Evolutionary conservation across 2,329 filamentous ascomycete species (phyloP), one percentile per base, ranked within the genome.

Genomic region (Plectosphaerella sp.): DNA sequence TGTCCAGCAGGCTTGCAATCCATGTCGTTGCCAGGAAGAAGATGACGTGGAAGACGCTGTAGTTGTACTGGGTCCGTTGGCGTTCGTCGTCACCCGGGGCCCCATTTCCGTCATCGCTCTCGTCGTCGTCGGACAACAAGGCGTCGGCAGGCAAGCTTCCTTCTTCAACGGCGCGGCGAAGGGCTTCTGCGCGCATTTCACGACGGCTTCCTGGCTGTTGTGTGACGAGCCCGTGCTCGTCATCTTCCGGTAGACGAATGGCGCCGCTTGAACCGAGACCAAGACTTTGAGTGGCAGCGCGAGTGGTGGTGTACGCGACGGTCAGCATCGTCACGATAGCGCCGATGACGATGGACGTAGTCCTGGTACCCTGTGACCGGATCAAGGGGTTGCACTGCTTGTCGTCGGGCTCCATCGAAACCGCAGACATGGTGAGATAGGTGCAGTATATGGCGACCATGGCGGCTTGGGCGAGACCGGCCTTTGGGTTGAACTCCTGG

Each of bases 361-460:
- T 95, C 56, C 94, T 84, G 10, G 93, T 94, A 54, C 90, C 91
- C 56, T 89, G 88, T 8, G 91, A 92, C 50, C 83, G 85, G 55
- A 97, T 79, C 33, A 99, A 79, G 9, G 94, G 94, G 71, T 99
- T 99, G 82, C 94, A 99, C 58, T 89, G 82, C 61, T 89, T 87
- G 74, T 97, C 75, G 68, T 97, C 93, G 1, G 94, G 94, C 64
- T 99, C 93, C 94, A 99, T 97, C 51, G 91, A 96, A 1, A 99
- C 94, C 24, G 94, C 94, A 3, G 92, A 97, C 85, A 99, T 91
- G 59, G 94, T 99, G 51, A 99, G 83, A 67, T 99, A 99, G 43
- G 94, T 97, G 82, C 94, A 99, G 78, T 99, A 99, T 53, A 96
- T 83, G 16, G 92, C 91, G 45, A 99, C 94, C 83, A 97, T 97